Conservation (phyloP, 768 basidiomycete species). For the Asterophora parasitica region DNA sequence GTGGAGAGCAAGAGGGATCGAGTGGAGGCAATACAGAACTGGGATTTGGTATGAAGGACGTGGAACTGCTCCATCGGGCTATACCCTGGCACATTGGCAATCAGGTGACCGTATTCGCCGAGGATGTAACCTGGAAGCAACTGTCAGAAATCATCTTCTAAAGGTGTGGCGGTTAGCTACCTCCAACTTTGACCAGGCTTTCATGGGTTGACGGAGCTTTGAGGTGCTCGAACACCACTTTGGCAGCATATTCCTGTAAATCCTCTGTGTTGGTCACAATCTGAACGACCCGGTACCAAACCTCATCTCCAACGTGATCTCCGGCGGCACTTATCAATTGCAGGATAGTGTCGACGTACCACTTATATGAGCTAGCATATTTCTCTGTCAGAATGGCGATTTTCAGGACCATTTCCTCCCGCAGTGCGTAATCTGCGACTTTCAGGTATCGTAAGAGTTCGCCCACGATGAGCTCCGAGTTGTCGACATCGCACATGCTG, state of each 20-base stretch:
- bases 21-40: slow-evolving; percentile 89
- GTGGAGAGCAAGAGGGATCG: slow-evolving; percentile 91
- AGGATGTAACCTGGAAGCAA: slow-evolving; percentile 75
- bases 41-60: slow-evolving; percentile 88
- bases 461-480: slow-evolving; percentile 93
- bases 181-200: slow-evolving; percentile 93
- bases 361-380: slow-evolving; percentile 95
- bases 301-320: slow-evolving; percentile 98
- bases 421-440: slow-evolving; percentile 93
- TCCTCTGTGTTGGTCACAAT: slow-evolving; percentile 99
- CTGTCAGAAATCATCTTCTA: slow-evolving; percentile 2
- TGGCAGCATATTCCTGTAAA: slow-evolving; percentile 92
- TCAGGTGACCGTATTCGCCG: slow-evolving; percentile 96
- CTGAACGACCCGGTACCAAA: slow-evolving; percentile 99
- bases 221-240: slow-evolving; percentile 86
- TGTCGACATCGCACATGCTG: slow-evolving; percentile 99
- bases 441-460: slow-evolving; percentile 91
- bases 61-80: slow-evolving; percentile 95
- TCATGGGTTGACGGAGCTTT: slow-evolving; percentile 84
- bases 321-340: slow-evolving; percentile 95
- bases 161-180: slow-evolving; percentile 36
- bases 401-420: slow-evolving; percentile 99
- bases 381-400: slow-evolving; percentile 99
- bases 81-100: slow-evolving; percentile 92
- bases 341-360: slow-evolving; percentile 98